phyloP scores from a whole-genome alignment of 192 early-diverging fungal species.

The Mortierella alpina region DNA sequence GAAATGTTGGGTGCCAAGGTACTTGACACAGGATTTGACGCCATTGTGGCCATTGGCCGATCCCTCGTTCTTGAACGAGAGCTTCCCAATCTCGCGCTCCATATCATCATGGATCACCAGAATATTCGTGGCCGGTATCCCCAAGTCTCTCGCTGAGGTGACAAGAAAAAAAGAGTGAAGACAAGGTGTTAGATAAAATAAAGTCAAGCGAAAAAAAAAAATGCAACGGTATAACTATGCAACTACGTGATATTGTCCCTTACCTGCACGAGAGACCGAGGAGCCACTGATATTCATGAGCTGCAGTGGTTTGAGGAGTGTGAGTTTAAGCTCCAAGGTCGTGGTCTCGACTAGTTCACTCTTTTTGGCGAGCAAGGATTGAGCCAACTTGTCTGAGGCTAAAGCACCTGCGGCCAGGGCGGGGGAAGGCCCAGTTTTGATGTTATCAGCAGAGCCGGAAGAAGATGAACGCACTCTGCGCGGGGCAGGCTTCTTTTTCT shows the following conservation, averaged over 20 bases:
- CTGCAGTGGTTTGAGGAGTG: conserved; percentile 70
- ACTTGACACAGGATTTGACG: conserved; percentile 70
- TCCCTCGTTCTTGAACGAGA: conserved; percentile 69
- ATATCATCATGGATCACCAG: conserved; percentile 82
- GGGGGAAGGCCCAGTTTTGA: no score
- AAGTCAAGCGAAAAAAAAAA: conserved; percentile 3
- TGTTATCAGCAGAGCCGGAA: background rate
- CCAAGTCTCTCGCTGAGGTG: conserved; percentile 56
- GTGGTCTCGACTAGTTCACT: conserved; percentile 4
- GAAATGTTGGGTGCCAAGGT: conserved; percentile 63
- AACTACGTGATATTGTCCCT: conserved; percentile 1
- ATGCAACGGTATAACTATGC: conserved; percentile 6
- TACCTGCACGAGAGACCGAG: conserved; percentile 71
- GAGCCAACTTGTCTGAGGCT: no score
- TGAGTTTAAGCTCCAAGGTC: conserved; percentile 54
- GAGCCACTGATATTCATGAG: conserved; percentile 80
- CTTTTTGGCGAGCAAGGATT: background rate
- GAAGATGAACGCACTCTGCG: background rate
- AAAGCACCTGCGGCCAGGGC: no score
- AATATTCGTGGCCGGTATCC: conserved; percentile 56
- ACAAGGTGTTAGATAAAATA: background rate
- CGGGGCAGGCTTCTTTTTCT: conserved; percentile 6
- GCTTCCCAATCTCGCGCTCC: conserved; percentile 70
- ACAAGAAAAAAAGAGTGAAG: background rate
- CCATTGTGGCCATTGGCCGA: conserved; percentile 84